Conservation (phyloP, 768 basidiomycete genomes). For the Clathrus columnatus region DNA sequence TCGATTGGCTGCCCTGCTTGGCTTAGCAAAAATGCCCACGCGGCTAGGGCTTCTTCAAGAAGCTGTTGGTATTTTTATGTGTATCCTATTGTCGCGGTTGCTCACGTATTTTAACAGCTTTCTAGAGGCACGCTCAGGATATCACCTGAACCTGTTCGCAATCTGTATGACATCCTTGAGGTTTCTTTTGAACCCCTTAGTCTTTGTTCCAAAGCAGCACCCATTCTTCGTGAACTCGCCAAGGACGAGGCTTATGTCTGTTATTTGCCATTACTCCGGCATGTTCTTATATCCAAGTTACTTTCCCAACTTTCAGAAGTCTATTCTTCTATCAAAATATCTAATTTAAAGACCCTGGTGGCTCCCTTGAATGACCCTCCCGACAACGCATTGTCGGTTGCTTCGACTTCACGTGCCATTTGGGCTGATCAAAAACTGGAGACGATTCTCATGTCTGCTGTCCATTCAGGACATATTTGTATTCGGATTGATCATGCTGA, state of each 20-base stretch:
- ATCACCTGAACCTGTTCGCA: conserved; percentile 61
- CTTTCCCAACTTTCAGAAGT: conserved; percentile 88
- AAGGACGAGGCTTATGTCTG: conserved; percentile 55
- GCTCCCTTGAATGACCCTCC: conserved; percentile 57
- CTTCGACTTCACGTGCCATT: neutral
- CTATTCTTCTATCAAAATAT: conserved; percentile 79
- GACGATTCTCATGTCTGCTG: conserved; percentile 89
- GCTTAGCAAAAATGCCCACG: conserved; percentile 75
- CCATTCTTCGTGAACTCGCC: conserved; percentile 57
- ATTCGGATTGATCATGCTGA: conserved; percentile 85
- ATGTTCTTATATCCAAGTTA: conserved; percentile 84
- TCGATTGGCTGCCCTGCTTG: conserved; percentile 79
- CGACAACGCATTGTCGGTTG: conserved; percentile 31
- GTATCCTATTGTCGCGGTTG: neutral
- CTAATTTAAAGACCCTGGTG: conserved; percentile 68
- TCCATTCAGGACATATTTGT: conserved; percentile 74
- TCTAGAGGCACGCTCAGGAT: conserved; percentile 77
- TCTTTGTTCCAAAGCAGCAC: conserved; percentile 69
- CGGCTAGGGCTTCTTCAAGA: conserved; percentile 80
- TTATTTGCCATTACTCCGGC: conserved; percentile 84
- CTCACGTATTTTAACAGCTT: conserved; percentile 37
- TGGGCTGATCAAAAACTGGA: conserved; percentile 55
- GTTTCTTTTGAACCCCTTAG: conserved; percentile 89
- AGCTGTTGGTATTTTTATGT: conserved; percentile 49
- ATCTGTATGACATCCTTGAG: conserved; percentile 83